Conservation (phyloP, 2,329 filamentous ascomycete genomes). For the Decorospora gaudefroyi region DNA sequence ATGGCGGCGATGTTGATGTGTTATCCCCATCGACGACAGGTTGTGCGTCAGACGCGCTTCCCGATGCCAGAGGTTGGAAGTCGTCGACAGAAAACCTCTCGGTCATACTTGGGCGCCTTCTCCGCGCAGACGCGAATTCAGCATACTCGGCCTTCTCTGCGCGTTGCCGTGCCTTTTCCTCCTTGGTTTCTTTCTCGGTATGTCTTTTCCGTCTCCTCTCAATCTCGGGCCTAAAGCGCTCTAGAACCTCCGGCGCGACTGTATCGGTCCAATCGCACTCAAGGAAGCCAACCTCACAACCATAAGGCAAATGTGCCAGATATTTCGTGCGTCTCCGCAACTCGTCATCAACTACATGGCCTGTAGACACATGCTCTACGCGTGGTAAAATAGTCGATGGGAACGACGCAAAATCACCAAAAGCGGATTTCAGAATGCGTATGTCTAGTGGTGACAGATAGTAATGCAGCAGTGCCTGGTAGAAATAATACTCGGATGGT, state of each 20-base stretch:
- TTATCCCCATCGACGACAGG: conserved; percentile 39
- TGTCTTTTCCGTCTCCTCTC: conserved; percentile 76
- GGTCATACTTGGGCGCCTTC: conserved; percentile 60
- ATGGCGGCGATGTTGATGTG: conserved; percentile 54
- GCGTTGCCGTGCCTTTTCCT: conserved; percentile 81
- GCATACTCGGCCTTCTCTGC: conserved; percentile 80
- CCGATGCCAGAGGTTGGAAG: conserved; percentile 48
- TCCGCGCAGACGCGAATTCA: conserved; percentile 68
- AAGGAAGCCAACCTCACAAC: conserved; percentile 88
- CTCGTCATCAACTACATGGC: conserved; percentile 84
- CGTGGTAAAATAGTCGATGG: conserved; percentile 84
- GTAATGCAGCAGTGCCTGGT: conserved; percentile 82
- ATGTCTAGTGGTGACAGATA: conserved; percentile 92
- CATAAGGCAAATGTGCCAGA: conserved; percentile 80
- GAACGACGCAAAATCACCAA: conserved; percentile 79
- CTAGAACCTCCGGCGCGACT: conserved; percentile 74
- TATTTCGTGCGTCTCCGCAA: conserved; percentile 85
- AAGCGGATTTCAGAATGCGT: conserved; percentile 86
- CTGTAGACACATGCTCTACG: conserved; percentile 86
- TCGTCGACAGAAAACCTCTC: conserved; percentile 58
- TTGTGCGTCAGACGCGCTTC: conserved; percentile 32
- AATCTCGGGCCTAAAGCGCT: conserved; percentile 75
- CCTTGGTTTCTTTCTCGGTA: conserved; percentile 78
- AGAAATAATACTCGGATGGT: conserved; percentile 75
- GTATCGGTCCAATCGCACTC: conserved; percentile 97